Base-by-base conservation (phyloP, 371 early-diverging fungal genomes). In the Mortierella sp. region DNA sequence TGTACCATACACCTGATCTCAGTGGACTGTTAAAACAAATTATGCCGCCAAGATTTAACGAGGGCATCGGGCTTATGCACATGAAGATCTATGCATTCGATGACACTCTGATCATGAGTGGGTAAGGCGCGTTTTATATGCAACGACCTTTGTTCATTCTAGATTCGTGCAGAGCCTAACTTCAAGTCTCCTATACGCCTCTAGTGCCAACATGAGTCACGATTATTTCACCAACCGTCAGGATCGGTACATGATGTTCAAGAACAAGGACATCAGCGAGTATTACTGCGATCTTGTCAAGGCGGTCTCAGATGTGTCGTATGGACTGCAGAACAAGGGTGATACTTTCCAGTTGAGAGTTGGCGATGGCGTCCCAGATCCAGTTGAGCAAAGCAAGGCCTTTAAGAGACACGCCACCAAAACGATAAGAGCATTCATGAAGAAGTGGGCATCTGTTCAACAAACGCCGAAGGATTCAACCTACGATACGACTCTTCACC, bases 211-310 rank as follows among this genome's bases (percentile, higher is more conserved):
- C 80, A 89, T 99, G 75, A 98, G 94, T 88, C 91, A 91, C 13
- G 98, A 98, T 84, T 99, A 99, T 88, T 99, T 99, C 88, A 93
- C 94, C 7, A 94, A 97, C 89, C 92, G 99, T 11, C 99, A 98
- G 88, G 99, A 99, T 90, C 94, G 99, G 44, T 98, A 98, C 77
- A 92, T 98, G 47, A 75, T 90, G 55, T 94, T 98, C 74, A 75
- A 91, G 2, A 87, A 94, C 42, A 83, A 89, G 19, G 87, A 86
- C 1, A 73, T 99, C 14, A 90, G 92, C 0, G 78, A 88, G 19
- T 98, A 97, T 82, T 98, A 95, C 84, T 81, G 80, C 13, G 91
- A 92, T 14, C 90, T 99, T 45, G 88, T 96, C 5, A 63, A 90
- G 0, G 81, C 91, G 0, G 91, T 98, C 1, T 89, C 91, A 14